Base-by-base conservation (phyloP, 306 rosid species). In the Canavalia ensiformis region DNA sequence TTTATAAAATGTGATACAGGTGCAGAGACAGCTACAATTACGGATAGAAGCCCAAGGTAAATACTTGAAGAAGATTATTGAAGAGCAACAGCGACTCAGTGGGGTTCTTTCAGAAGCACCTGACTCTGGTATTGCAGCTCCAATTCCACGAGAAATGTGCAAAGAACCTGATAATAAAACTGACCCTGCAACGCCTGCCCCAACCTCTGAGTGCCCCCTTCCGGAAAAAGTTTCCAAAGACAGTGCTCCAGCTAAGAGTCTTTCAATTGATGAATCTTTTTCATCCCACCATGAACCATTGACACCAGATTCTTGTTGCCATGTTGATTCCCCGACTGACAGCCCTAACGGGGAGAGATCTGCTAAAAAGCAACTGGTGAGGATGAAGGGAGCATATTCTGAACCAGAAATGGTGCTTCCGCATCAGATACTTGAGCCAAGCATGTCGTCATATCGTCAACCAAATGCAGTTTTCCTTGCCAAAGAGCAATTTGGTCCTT, bases 31-130 rank as follows among this genome's bases (percentile, higher is more conserved):
- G 82, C 90, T 93, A 44, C 96, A 91, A 74, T 81, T 93, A 55
- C 84, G 97, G 13, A 93, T 93, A 80, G 97, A 93, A 87, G 97
- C 97, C 7, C 97, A 93, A 76, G 97, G 94, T 50, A 91, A 93
- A 68, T 93, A 91, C 86, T 81, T 93, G 90, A 93, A 89, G 90
- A 93, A 93, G 90, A 93, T 91, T 77, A 91, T 93, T 5, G 97
- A 93, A 88, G 97, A 93, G 87, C 97, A 93, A 74, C 97, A 90
- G 57, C 87, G 86, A 70, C 89, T 89, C 54, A 52, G 87, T 73
- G 94, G 97, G 68, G 92, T 88, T 79, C 83, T 86, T 69, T 87
- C 92, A 44, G 97, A 86, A 65, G 86, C 79, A 72, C 89, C 89
- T 8, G 83, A 47, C 67, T 72, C 87, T 10, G 86, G 87, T 67